Conservation (phyloP, 2,329 filamentous ascomycete species). For the Pseudogymnoascus sp. region DNA sequence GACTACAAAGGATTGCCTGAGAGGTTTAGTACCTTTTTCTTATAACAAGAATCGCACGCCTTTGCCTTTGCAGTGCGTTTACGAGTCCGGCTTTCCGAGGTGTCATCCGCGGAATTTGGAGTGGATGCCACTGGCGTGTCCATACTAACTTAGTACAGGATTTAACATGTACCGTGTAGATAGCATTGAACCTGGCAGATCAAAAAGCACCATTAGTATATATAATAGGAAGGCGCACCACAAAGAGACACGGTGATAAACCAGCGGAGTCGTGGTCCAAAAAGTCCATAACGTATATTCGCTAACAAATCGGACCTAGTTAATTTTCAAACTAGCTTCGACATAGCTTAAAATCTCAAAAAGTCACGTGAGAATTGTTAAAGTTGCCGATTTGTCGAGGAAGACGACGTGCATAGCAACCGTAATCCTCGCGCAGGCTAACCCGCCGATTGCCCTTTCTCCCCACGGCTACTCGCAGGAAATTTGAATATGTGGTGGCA, state of each 20-base stretch:
- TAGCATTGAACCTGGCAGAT: neutral
- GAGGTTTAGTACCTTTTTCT: slow-evolving; percentile 35
- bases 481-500: too few relatives aligned
- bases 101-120: neutral
- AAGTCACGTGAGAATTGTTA: neutral
- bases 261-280: neutral
- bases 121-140: neutral
- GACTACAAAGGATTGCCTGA: neutral
- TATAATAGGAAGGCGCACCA: neutral
- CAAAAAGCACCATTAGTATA: neutral
- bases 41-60: slow-evolving; percentile 43
- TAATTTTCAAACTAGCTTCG: neutral
- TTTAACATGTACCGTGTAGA: neutral
- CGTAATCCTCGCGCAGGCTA: too few relatives aligned
- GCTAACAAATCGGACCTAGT: neutral
- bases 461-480: too few relatives aligned
- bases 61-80: slow-evolving; percentile 15
- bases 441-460: too few relatives aligned
- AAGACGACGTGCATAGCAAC: too few relatives aligned
- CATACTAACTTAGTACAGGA: neutral
- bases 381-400: too few relatives aligned
- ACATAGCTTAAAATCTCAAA: neutral
- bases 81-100: neutral
- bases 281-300: neutral
- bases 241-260: neutral